phyloP scores from a whole-genome alignment of 306 rosid genomes.

The Erythrophleum fordii region DNA sequence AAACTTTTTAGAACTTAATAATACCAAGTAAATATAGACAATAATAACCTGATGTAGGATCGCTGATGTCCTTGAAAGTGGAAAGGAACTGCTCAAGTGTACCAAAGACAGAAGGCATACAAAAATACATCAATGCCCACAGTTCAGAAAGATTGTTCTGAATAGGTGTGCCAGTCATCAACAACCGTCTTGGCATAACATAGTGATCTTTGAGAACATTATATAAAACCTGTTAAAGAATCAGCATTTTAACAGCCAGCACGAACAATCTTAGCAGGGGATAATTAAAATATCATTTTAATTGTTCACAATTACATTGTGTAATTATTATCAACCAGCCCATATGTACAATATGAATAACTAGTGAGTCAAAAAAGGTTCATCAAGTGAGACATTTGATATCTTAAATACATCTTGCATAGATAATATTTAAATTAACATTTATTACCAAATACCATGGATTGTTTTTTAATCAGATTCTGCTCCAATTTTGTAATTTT shows the following conservation, averaged over 20 bases:
- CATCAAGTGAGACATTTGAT: not conserved
- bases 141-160: conserved; percentile 90
- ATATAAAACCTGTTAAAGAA: conserved; percentile 73
- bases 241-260: conserved; percentile 34
- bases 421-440: not conserved
- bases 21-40: conserved; percentile 9
- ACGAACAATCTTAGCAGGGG: conserved; percentile 10
- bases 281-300: conserved; percentile 6
- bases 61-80: conserved; percentile 75
- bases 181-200: conserved; percentile 84
- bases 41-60: conserved; percentile 64
- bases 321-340: conserved; percentile 2
- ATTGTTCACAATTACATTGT: conserved; percentile 18
- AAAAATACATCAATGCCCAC: conserved; percentile 89
- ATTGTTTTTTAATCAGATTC: not conserved
- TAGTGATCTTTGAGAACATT: conserved; percentile 73
- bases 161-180: conserved; percentile 98
- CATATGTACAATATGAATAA: not conserved
- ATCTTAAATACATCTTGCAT: not conserved
- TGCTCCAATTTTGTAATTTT: conserved; percentile 15
- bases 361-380: conserved; percentile 10
- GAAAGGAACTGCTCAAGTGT: conserved; percentile 76
- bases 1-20: conserved; percentile 22
- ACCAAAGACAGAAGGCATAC: conserved; percentile 94
- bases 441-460: not conserved